Evolutionary conservation across 305 asterid genomes (phyloP).

Genomic region (Solanum hybrid): DNA sequence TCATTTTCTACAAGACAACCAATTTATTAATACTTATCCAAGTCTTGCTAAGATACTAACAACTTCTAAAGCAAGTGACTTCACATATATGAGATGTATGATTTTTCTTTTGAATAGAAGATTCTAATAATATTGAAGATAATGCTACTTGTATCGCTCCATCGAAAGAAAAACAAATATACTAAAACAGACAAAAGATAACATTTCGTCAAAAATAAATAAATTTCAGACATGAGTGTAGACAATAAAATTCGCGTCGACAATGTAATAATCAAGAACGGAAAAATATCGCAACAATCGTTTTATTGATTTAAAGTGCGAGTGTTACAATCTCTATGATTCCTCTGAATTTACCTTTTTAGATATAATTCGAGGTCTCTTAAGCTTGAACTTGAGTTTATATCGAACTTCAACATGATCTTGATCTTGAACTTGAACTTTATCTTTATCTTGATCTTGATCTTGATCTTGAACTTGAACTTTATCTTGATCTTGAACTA

Average conservation of each 20-base stretch:
- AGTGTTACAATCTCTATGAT: background rate
- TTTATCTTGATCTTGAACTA: too few relatives aligned
- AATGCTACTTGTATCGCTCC: background rate
- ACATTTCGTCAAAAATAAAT: background rate
- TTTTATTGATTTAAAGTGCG: background rate
- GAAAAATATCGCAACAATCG: background rate
- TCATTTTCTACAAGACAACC: background rate
- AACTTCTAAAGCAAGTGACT: background rate
- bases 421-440: background rate
- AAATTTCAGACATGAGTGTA: background rate
- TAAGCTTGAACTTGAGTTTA: background rate
- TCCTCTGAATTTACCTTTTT: background rate
- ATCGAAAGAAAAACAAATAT: background rate
- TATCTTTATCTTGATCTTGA: too few relatives aligned
- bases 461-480: too few relatives aligned
- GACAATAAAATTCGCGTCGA: background rate
- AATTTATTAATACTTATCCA: background rate
- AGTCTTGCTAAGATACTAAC: background rate
- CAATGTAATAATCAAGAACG: background rate
- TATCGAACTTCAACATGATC: background rate
- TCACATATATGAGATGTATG: background rate
- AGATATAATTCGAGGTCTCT: background rate
- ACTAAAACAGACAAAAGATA: background rate
- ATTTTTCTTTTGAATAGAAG: background rate
- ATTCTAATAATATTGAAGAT: background rate